phyloP scores from a whole-genome alignment of 1,284 basidiomycete species.

The Erythrobasidium hasegawianum region DNA sequence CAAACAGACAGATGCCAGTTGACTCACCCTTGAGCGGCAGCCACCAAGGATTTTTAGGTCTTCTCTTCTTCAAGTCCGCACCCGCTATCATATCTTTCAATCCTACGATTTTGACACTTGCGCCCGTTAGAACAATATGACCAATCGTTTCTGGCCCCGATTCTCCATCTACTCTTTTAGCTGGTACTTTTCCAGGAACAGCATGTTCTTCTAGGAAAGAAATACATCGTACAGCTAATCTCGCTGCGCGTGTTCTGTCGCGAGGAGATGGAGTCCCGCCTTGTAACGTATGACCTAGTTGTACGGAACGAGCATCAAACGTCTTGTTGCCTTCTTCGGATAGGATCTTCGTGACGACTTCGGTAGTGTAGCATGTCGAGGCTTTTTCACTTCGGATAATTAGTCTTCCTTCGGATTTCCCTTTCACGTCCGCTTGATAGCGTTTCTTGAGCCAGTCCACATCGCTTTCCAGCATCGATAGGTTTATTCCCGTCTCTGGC shows the following conservation, averaged over 20 bases:
- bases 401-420: conserved; percentile 85
- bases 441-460: conserved; percentile 84
- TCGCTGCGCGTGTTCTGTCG: conserved; percentile 85
- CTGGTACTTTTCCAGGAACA: conserved; percentile 42
- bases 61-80: conserved; percentile 84
- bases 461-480: conserved; percentile 76
- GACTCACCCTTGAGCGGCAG: conserved; percentile 59
- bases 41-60: conserved; percentile 85
- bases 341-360: conserved; percentile 88
- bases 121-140: conserved; percentile 85
- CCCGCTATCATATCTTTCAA: conserved; percentile 76
- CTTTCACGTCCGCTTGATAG: conserved; percentile 79
- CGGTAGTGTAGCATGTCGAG: conserved; percentile 84
- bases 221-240: conserved; percentile 88
- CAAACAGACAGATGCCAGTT: too few species aligned
- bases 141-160: conserved; percentile 68
- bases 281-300: conserved; percentile 92
- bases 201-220: conserved; percentile 84
- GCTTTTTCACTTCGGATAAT: conserved; percentile 88
- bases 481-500: conserved; percentile 81
- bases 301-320: conserved; percentile 92
- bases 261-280: conserved; percentile 90
- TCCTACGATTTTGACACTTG: conserved; percentile 72
- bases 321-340: conserved; percentile 84
- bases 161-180: conserved; percentile 34